A percentile compares a stretch with the other conserved stretches of the same genome.
Evolutionary conservation across 495 filamentous ascomycete genomes (phyloP).

Genomic region (Talaromyces wortmannii): DNA sequence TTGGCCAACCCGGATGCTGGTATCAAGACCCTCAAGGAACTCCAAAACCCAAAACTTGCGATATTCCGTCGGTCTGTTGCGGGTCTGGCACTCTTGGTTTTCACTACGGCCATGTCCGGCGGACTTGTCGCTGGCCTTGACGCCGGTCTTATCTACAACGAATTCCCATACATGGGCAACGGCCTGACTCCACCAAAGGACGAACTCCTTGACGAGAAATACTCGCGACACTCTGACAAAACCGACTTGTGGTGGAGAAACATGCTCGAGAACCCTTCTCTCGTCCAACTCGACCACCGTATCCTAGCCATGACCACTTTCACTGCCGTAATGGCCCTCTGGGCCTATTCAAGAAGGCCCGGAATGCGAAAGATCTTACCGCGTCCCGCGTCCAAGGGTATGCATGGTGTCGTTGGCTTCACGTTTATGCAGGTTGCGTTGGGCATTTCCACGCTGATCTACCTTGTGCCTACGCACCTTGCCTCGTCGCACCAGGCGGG

Average conservation of each 20-base stretch:
- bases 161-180: conserved; percentile 91
- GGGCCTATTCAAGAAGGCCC: conserved; percentile 63
- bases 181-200: conserved; percentile 71
- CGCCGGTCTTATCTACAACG: conserved; percentile 95
- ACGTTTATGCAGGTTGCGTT: conserved; percentile 75
- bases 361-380: conserved; percentile 59
- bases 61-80: conserved; percentile 67
- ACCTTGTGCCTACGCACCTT: conserved; percentile 82
- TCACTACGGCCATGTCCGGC: conserved; percentile 86
- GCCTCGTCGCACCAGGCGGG: conserved; percentile 94
- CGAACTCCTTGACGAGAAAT: conserved; percentile 81
- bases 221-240: conserved; percentile 67
- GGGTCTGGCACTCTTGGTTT: conserved; percentile 70
- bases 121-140: conserved; percentile 92
- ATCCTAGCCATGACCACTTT: conserved; percentile 86
- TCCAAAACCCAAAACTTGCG: conserved; percentile 59
- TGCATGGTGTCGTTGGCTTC: conserved; percentile 76
- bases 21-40: conserved; percentile 43
- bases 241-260: conserved; percentile 93
- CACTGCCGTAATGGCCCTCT: conserved; percentile 67
- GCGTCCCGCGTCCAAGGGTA: conserved; percentile 55
- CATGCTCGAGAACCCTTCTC: conserved; percentile 89
- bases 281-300: conserved; percentile 94
- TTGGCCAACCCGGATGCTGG: conserved; percentile 55
- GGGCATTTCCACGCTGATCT: conserved; percentile 84